phyloP scores from a whole-genome alignment of 495 filamentous ascomycete genomes.

The Physcia stellaris region DNA sequence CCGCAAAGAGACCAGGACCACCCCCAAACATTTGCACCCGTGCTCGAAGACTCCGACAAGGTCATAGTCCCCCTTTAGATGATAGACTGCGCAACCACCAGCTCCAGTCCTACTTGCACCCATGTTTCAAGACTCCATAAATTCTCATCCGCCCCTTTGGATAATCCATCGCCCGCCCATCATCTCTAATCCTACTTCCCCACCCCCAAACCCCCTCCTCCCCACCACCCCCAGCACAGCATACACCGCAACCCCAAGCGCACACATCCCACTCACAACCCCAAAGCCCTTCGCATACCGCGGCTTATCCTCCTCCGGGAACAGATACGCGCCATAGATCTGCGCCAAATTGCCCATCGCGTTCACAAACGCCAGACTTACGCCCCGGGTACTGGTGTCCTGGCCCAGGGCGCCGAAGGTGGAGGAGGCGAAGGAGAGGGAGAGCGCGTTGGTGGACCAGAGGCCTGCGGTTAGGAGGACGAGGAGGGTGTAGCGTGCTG shows the following conservation, averaged over 20 bases:
- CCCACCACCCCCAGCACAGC: slow-evolving; percentile 15
- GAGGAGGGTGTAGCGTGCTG: slow-evolving; percentile 36
- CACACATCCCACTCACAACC: slow-evolving; percentile 27
- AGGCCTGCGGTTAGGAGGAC: slow-evolving; percentile 37
- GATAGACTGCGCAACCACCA: too few species aligned
- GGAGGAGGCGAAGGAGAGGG: slow-evolving; percentile 29
- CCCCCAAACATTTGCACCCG: too few species aligned
- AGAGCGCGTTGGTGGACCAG: slow-evolving; percentile 31
- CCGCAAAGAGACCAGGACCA: too few species aligned
- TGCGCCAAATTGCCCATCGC: slow-evolving; percentile 35
- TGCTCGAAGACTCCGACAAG: too few species aligned
- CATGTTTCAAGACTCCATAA: too few species aligned
- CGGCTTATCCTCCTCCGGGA: slow-evolving; percentile 22
- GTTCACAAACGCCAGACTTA: slow-evolving; percentile 35
- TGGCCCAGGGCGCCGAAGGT: slow-evolving; percentile 27
- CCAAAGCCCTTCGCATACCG: slow-evolving; percentile 27
- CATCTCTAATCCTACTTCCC: too few species aligned
- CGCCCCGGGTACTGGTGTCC: slow-evolving; percentile 29
- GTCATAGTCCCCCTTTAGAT: too few species aligned
- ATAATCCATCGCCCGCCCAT: too few species aligned
- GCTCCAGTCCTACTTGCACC: too few species aligned
- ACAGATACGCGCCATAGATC: slow-evolving; percentile 32
- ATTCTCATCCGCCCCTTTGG: too few species aligned
- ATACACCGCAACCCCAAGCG: slow-evolving; percentile 23
- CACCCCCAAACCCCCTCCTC: neutral